Evolutionary conservation across 2,329 filamentous ascomycete species (phyloP).

Genomic region (Colletotrichum sp.): DNA sequence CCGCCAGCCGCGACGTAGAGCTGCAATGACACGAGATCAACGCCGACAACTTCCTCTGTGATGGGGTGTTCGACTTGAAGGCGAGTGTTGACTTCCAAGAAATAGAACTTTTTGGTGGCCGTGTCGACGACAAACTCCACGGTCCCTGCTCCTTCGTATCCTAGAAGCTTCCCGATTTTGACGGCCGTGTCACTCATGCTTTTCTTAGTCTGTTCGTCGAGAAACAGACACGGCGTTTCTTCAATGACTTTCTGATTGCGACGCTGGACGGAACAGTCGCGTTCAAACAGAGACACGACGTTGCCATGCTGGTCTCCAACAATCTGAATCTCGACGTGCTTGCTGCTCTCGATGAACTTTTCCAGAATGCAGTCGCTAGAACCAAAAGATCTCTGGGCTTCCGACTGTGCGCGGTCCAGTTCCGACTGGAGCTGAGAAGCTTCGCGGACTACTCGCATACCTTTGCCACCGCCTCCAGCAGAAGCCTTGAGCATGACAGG

Average conservation of each 20-base stretch:
- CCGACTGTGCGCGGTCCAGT: background rate
- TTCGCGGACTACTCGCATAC: background rate
- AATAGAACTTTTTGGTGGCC: conserved; percentile 36
- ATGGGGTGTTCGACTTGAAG: conserved; percentile 79
- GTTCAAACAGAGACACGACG: conserved; percentile 38
- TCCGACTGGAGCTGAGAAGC: background rate
- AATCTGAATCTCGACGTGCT: conserved; percentile 51
- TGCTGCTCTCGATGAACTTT: conserved; percentile 59
- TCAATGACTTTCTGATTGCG: conserved; percentile 51
- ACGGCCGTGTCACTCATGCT: background rate
- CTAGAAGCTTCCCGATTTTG: conserved; percentile 27
- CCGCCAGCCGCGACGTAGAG: background rate
- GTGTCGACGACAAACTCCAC: conserved; percentile 44
- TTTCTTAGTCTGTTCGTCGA: conserved; percentile 36
- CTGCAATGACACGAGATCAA: background rate
- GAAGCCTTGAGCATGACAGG: background rate
- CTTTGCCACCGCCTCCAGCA: background rate
- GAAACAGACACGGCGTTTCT: conserved; percentile 33
- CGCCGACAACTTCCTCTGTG: background rate
- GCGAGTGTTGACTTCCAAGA: conserved; percentile 54
- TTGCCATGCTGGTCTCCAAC: conserved; percentile 44
- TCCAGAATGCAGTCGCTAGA: conserved; percentile 53
- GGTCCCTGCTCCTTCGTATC: conserved; percentile 40
- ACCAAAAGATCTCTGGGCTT: background rate
- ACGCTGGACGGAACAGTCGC: conserved; percentile 51